A percentile compares a stretch with the other conserved stretches of the same genome.
Conservation (phyloP, 371 early-diverging fungal species). For the Mortierella sp. region DNA sequence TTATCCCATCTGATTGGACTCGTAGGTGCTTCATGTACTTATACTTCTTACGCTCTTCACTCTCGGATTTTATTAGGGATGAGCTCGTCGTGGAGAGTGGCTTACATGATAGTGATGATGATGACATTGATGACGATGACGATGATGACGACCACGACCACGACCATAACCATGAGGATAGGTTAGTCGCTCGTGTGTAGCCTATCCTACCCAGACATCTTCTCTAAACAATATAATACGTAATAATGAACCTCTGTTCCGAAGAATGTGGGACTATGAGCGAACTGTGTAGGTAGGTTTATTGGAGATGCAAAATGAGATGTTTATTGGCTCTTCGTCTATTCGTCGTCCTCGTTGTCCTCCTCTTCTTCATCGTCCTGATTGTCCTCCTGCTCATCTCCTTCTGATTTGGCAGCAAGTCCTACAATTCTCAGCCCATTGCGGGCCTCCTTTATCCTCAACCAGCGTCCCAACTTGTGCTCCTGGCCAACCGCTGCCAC, state of each 20-base stretch:
- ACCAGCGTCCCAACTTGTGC: conserved; percentile 93
- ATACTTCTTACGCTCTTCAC: neutral
- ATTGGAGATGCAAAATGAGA: conserved; percentile 11
- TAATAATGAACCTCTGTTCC: too few species aligned
- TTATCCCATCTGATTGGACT: too few species aligned
- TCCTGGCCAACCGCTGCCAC: conserved; percentile 89
- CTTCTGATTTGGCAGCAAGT: conserved; percentile 45
- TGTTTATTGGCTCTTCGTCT: conserved; percentile 2
- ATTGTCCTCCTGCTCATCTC: conserved; percentile 2
- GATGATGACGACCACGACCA: neutral
- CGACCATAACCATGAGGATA: too few species aligned
- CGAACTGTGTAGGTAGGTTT: too few species aligned
- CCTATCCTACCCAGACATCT: too few species aligned
- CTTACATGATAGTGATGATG: conserved; percentile 31
- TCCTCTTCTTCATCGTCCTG: conserved; percentile 15
- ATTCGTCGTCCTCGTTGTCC: conserved; percentile 13
- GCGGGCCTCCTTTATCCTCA: conserved; percentile 73
- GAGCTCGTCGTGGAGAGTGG: conserved; percentile 47
- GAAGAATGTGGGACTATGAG: too few species aligned
- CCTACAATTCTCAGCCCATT: conserved; percentile 73
- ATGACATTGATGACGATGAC: conserved; percentile 19
- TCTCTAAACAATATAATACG: too few species aligned
- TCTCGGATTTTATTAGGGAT: conserved; percentile 13
- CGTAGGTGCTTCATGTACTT: neutral
- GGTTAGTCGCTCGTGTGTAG: too few species aligned